phyloP scores from a whole-genome alignment of 1,284 basidiomycete genomes.

The Taiwanofungus camphoratus region DNA sequence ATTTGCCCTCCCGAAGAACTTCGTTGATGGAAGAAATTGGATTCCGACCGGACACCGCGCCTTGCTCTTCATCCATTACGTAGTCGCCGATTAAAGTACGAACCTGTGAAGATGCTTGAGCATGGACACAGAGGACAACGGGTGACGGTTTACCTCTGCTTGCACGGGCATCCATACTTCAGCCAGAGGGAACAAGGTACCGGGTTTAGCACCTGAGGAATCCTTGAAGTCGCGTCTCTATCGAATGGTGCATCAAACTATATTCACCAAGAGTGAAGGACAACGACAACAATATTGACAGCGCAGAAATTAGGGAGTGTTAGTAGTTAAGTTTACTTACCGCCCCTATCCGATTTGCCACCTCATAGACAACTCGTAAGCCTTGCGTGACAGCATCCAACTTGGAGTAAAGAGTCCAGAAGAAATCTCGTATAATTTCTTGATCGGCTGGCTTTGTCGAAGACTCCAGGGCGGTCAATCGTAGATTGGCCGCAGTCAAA shows the following conservation, averaged over 20 bases:
- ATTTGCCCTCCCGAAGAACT: slow-evolving; percentile 80
- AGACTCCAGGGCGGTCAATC: slow-evolving; percentile 75
- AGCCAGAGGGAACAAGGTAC: slow-evolving; percentile 70
- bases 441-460: slow-evolving; percentile 73
- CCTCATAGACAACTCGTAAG: slow-evolving; percentile 87
- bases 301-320: too few relatives aligned
- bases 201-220: slow-evolving; percentile 68
- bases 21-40: slow-evolving; percentile 94
- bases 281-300: too few relatives aligned
- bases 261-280: too few relatives aligned
- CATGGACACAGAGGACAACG: not conserved
- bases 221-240: slow-evolving; percentile 88
- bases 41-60: slow-evolving; percentile 71
- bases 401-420: slow-evolving; percentile 98
- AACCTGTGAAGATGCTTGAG: slow-evolving; percentile 43
- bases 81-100: slow-evolving; percentile 88
- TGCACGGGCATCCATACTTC: slow-evolving; percentile 95
- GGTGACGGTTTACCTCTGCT: slow-evolving; percentile 58
- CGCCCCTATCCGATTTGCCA: slow-evolving; percentile 81
- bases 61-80: slow-evolving; percentile 83
- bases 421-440: slow-evolving; percentile 86
- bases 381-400: slow-evolving; percentile 94
- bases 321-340: slow-evolving; percentile 46
- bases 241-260: too few relatives aligned
- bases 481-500: slow-evolving; percentile 46